Conservation (phyloP, 140 eudicot genomes). For the Stevia rebaudiana region DNA sequence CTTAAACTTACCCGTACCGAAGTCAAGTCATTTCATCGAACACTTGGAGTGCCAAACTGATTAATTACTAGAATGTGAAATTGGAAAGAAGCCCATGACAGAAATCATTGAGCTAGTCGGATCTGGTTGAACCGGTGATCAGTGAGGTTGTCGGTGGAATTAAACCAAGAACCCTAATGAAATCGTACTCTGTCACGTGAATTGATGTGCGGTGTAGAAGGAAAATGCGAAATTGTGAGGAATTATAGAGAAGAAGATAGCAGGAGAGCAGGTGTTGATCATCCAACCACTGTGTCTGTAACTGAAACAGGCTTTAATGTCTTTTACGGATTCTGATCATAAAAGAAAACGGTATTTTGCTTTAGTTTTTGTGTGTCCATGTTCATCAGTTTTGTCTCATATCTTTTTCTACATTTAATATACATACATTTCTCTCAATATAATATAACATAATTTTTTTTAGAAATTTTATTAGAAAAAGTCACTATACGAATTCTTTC, state of each 20-base stretch:
- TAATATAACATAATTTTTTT: not conserved
- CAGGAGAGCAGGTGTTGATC: conserved; percentile 31
- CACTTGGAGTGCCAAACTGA: conserved; percentile 5
- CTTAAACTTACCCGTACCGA: conserved; percentile 24
- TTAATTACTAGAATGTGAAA: conserved; percentile 4
- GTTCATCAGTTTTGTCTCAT: conserved; percentile 16
- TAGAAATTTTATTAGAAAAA: no score
- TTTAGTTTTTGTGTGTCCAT: conserved; percentile 10
- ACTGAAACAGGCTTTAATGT: conserved; percentile 23
- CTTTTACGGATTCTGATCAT: conserved; percentile 21
- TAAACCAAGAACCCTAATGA: conserved; percentile 21
- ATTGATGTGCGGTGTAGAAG: conserved; percentile 31
- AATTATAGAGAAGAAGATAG: conserved; percentile 27
- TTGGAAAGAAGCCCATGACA: not conserved
- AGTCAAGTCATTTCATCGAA: conserved; percentile 1
- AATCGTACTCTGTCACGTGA: conserved; percentile 33
- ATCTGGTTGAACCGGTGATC: conserved; percentile 31
- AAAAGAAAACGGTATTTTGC: conserved; percentile 11
- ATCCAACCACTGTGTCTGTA: conserved; percentile 23
- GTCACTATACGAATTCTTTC: no score
- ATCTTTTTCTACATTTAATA: not conserved
- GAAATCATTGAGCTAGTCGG: conserved; percentile 8
- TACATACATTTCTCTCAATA: not conserved
- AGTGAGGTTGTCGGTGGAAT: conserved; percentile 34
- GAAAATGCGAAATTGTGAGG: conserved; percentile 32